Base-by-base conservation (phyloP, 306 rosid genomes). In the Chamaecrista fasciculata region DNA sequence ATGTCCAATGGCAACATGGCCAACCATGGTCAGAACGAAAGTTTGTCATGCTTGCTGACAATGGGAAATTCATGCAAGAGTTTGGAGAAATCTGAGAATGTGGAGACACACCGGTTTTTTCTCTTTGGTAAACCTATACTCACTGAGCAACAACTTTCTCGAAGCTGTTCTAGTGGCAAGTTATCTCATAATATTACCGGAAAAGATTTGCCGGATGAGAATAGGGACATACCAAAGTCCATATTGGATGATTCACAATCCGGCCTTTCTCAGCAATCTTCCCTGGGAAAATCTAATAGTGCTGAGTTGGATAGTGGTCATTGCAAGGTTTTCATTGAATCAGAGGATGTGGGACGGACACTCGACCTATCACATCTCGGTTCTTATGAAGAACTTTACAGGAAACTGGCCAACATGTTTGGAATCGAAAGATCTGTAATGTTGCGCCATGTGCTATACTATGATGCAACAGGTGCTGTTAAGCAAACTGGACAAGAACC, bases 101-200 rank as follows among this genome's bases (percentile, higher is more conserved):
- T 75, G 20, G 89, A 89, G 88, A 79, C 78, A 79, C 95, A 89
- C 81, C 90, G 83, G 65, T 94, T 94, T 78, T 64, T 82, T 37
- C 99, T 94, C 83, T 94, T 94, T 42, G 99, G 99, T 78, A 94
- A 94, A 79, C 97, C 91, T n/a, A 94, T 94, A 73, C 86, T 89
- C 69, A 91, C 97, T 0, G 99, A 94, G 80, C 96, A 94, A 84
- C 95, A 94, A 77, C 85, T 91, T 20, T 81, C 89, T 72, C 76
- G 52, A 67, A 78, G 79, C 69, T 51, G 79, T 68, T 82, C 89
- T 3, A 29, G 73, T 61, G 88, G 78, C 53, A 40, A 79, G 62
- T 75, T 29, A 72, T 78, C 86, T 44, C 81, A 72, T 12, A 75
- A 70, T 70, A 37, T 56, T 46, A 58, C 55, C 7, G 71, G 73